Evolutionary conservation across 768 basidiomycete genomes (phyloP), one percentile per base, ranked within the genome.

Genomic region (Leccinellum rugosiceps): DNA sequence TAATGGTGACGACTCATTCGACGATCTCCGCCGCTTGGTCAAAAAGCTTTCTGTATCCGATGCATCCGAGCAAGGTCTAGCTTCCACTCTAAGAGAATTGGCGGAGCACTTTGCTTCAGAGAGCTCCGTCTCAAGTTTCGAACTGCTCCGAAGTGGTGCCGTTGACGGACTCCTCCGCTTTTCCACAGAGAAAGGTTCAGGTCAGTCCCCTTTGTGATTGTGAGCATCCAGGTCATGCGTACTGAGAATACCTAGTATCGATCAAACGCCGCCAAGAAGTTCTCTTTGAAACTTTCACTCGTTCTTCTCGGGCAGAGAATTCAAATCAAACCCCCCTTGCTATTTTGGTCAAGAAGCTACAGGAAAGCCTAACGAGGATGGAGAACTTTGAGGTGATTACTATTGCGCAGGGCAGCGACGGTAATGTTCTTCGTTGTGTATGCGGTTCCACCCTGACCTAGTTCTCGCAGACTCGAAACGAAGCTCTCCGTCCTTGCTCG

Each of bases 381-480:
- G 97, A 99, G 69, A 86, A 87, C 14, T 98, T 97, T 61, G 94
- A 98, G 41, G 97, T 99, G 8, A 84, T 90, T 46, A 94, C 94
- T 0, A 90, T 95, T 2, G 83, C 90, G 21, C 90, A 86, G 71
- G 87, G 83, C 44, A 83, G 78, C 60, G 94, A 95, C 65, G 90
- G 92, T 93, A 60, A 62, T 5, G 25, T 56, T 60, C 17, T 21
- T 32, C 53, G 10, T 54, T 50, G 45, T n/a, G 38, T 58, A 13
- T 9, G 44, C 50, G 15, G 28, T 52, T 45, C 4, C 31, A n/a
- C 10, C 9, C 53, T 70, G 52, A 62, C 11, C 15, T 15, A 4
- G 8, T 19, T 44, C 25, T 4, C 28, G 11, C 48, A 90, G 94
- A 97, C 68, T 90, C 94, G 1, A 92, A 94, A 66, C 86, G 94